Evolutionary conservation across 1,284 basidiomycete species (phyloP).

Genomic region (Sanghuangporus baumii): DNA sequence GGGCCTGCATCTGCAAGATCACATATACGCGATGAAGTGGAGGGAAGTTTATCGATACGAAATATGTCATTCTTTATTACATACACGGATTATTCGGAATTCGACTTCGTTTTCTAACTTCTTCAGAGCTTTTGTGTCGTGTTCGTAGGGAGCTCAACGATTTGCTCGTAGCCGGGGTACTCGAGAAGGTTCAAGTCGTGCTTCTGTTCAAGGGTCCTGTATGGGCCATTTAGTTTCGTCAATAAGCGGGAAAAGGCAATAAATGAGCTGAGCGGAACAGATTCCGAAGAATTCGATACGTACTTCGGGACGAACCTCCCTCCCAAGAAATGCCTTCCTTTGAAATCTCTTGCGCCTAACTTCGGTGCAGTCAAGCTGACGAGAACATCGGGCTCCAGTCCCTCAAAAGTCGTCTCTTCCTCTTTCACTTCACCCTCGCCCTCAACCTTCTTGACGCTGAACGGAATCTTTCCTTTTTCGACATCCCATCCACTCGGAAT

Average conservation of each 20-base stretch:
- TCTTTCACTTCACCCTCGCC: constrained; percentile 19
- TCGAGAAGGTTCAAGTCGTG: constrained; percentile 71
- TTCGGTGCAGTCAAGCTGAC: constrained; percentile 95
- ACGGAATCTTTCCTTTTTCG: constrained; percentile 53
- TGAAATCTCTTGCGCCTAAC: constrained; percentile 72
- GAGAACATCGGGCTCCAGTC: constrained; percentile 73
- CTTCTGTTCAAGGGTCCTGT: constrained; percentile 60
- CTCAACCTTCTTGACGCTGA: constrained; percentile 15
- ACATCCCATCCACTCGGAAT: constrained; percentile 97
- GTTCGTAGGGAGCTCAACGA: constrained; percentile 57
- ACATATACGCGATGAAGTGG: neutral
- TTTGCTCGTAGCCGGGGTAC: constrained; percentile 74
- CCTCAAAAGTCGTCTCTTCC: constrained; percentile 27
- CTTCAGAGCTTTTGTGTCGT: constrained; percentile 8
- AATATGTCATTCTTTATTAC: neutral
- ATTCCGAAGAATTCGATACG: constrained; percentile 23
- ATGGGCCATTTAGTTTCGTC: neutral
- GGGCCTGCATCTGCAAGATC: neutral
- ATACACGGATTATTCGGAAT: neutral
- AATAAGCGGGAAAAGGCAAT: neutral
- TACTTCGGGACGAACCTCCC: constrained; percentile 89
- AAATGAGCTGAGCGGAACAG: neutral
- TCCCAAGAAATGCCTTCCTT: constrained; percentile 85
- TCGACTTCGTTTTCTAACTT: neutral
- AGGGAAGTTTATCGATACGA: neutral